Conservation (phyloP, 1,284 basidiomycete genomes). For the Wallemia mellicola region DNA sequence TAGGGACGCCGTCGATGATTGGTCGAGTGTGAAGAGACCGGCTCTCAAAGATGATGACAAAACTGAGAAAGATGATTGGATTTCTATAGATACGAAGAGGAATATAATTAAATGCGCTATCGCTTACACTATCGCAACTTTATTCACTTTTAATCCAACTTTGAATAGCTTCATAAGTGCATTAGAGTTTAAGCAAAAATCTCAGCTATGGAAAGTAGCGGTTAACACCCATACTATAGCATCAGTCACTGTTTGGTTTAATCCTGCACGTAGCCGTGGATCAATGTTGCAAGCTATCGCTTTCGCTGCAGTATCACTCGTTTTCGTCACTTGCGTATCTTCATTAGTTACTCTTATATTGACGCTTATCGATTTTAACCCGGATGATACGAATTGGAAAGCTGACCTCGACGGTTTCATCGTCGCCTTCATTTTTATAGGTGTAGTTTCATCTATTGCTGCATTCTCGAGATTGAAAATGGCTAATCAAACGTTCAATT, state of each 20-base stretch:
- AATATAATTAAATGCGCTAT: constrained; percentile 71
- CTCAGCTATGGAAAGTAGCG: neutral
- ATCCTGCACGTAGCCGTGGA: neutral
- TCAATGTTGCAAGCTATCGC: neutral
- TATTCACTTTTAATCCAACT: constrained; percentile 62
- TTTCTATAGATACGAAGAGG: constrained; percentile 15
- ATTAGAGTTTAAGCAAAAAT: neutral
- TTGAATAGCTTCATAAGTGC: constrained; percentile 14
- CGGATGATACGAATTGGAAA: neutral
- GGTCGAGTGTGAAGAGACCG: neutral
- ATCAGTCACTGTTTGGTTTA: neutral
- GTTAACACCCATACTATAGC: neutral
- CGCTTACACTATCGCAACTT: constrained; percentile 61
- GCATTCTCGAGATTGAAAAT: neutral
- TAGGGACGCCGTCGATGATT: neutral
- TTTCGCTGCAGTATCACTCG: neutral
- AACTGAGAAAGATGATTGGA: neutral
- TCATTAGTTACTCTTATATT: neutral
- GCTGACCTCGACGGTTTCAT: neutral
- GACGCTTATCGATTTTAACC: neutral
- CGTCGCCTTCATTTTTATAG: neutral
- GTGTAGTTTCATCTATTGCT: neutral
- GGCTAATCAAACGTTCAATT: neutral
- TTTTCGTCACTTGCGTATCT: neutral
- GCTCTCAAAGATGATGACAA: neutral